phyloP scores from a whole-genome alignment of 768 basidiomycete genomes.

The Pulveroboletus sp. region DNA sequence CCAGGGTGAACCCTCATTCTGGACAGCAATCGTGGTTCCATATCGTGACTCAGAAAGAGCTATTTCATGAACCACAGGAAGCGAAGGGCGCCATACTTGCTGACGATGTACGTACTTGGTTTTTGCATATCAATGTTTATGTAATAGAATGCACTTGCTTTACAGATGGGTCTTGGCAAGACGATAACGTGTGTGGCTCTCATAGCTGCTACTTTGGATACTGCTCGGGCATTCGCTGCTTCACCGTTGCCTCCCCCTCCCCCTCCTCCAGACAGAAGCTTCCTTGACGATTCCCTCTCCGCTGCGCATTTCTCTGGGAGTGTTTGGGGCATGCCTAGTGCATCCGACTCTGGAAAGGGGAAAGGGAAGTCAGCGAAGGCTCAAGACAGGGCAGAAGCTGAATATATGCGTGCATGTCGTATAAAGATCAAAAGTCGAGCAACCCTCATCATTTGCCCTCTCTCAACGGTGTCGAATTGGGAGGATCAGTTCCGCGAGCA shows the following conservation, averaged over 20 bases:
- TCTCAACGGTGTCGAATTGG: constrained; percentile 98
- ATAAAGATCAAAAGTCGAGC: constrained; percentile 84
- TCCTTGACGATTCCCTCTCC: constrained; percentile 33
- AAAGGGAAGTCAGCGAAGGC: constrained; percentile 63
- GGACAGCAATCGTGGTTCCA: constrained; percentile 65
- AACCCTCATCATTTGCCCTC: constrained; percentile 93
- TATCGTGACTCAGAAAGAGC: constrained; percentile 78
- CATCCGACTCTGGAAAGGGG: constrained; percentile 42
- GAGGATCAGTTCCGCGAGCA: constrained; percentile 98
- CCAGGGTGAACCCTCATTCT: constrained; percentile 46
- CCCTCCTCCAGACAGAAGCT: constrained; percentile 36
- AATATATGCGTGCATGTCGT: constrained; percentile 63
- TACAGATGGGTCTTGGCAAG: constrained; percentile 95
- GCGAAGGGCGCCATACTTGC: constrained; percentile 89
- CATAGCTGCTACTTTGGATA: constrained; percentile 76
- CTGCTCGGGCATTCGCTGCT: constrained; percentile 63
- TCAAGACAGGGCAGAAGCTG: constrained; percentile 69
- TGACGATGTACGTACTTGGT: constrained; percentile 75
- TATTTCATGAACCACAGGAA: constrained; percentile 61
- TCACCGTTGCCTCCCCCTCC: constrained; percentile 47
- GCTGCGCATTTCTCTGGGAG: constrained; percentile 66
- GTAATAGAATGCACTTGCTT: constrained; percentile 12
- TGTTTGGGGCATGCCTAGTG: constrained; percentile 82
- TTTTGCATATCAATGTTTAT: constrained; percentile 1
- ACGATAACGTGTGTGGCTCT: constrained; percentile 94